Percentiles rank a stretch among this genome's conserved stretches.
phyloP scores from a whole-genome alignment of 495 filamentous ascomycete genomes.

The Penicillium daleae region DNA sequence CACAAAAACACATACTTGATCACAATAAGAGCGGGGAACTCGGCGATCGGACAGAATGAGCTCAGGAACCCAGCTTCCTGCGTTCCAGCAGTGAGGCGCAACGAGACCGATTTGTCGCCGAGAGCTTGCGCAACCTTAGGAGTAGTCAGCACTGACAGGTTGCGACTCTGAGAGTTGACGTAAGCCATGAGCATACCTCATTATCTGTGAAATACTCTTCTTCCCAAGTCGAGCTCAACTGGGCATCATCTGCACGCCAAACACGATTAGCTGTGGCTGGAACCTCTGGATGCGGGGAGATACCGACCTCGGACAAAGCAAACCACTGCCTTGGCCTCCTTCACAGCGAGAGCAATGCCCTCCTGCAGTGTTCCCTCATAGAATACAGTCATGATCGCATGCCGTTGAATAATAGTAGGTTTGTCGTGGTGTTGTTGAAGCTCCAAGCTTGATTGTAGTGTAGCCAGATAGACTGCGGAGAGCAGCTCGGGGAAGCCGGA shows the following conservation, averaged over 20 bases:
- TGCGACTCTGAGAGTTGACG: too few species aligned
- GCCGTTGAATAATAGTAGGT: not conserved
- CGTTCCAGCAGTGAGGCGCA: conserved; percentile 70
- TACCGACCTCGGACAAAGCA: conserved; percentile 70
- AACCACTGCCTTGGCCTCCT: conserved; percentile 63
- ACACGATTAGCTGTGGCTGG: conserved; percentile 21
- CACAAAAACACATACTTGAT: conserved; percentile 63
- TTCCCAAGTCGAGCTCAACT: conserved; percentile 76
- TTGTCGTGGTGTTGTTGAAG: not conserved
- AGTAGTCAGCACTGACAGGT: conserved; percentile 7
- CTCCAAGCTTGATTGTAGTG: not conserved
- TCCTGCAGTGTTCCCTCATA: conserved; percentile 76
- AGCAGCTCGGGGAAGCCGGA: conserved; percentile 21
- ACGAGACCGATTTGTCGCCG: conserved; percentile 59
- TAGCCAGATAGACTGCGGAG: conserved; percentile 20
- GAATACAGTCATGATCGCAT: conserved; percentile 62
- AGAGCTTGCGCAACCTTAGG: conserved; percentile 51
- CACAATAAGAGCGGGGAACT: conserved; percentile 74
- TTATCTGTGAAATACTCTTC: conserved; percentile 67
- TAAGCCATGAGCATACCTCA: conserved; percentile 45
- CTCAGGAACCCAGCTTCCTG: conserved; percentile 79
- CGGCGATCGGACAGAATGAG: conserved; percentile 75
- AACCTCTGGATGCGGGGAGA: conserved; percentile 50
- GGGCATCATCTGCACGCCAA: conserved; percentile 57
- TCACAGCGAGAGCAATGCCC: conserved; percentile 75